Evolutionary conservation across 2,329 filamentous ascomycete species (phyloP).

Genomic region (Sporothrix protearum): DNA sequence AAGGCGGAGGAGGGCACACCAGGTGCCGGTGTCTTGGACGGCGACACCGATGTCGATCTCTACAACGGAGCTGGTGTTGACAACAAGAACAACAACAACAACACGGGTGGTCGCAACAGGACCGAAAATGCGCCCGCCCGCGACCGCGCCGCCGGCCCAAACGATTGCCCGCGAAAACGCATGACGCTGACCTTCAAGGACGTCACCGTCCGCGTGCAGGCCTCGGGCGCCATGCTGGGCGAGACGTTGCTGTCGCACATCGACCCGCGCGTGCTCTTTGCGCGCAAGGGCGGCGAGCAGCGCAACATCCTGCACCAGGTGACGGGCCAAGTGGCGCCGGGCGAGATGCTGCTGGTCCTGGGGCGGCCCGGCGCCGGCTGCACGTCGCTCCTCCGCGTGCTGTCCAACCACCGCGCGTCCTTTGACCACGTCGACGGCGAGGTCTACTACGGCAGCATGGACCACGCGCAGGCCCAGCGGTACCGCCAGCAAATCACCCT

Average conservation of each 20-base stretch:
- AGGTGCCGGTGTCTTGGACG: background rate
- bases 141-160: background rate
- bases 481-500: constrained; percentile 45
- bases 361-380: constrained; percentile 57
- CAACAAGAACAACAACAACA: background rate
- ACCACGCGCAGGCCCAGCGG: constrained; percentile 42
- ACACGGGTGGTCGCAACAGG: background rate
- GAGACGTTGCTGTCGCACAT: constrained; percentile 25
- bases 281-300: background rate
- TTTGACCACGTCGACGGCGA: constrained; percentile 64
- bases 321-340: constrained; percentile 20
- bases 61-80: background rate
- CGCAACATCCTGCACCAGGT: constrained; percentile 21
- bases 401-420: constrained; percentile 65
- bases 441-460: constrained; percentile 57
- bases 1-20: background rate
- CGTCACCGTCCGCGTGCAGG: constrained; percentile 24
- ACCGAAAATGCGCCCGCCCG: background rate
- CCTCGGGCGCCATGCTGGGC: constrained; percentile 24
- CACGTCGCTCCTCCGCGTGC: constrained; percentile 56
- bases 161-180: background rate
- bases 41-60: constrained; percentile 23
- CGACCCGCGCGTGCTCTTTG: constrained; percentile 23
- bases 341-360: constrained; percentile 40
- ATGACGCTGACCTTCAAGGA: constrained; percentile 26